These are phyloP conservation scores for Corynespora cassiicola DNA, from an alignment of 2,329 filamentous ascomycete species.

Conservation along the genomic window DNA sequence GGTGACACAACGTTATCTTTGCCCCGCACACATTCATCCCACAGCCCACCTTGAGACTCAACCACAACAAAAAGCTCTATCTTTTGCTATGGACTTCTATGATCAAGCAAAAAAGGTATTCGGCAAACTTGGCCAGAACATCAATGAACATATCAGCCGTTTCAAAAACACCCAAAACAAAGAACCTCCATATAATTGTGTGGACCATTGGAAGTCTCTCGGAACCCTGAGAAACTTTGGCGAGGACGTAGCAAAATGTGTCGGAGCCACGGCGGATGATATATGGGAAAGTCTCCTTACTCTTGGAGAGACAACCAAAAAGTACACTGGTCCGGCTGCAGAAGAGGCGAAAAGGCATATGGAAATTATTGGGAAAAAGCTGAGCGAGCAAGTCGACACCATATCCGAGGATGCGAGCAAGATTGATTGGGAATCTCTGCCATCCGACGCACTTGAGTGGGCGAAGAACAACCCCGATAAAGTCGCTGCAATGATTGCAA, in stretches of 20 bases:
- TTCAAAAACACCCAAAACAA: too few relatives aligned
- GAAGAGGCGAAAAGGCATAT: not conserved
- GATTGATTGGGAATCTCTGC: conserved; percentile 2
- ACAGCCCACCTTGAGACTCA: too few relatives aligned
- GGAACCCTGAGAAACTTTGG: conserved; percentile 3
- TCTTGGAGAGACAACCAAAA: not conserved
- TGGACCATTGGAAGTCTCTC: too few relatives aligned
- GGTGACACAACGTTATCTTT: too few relatives aligned
- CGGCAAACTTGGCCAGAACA: too few relatives aligned
- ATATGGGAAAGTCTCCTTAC: conserved; percentile 6
- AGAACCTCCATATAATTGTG: too few relatives aligned
- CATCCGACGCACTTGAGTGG: conserved; percentile 2
- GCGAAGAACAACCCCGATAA: conserved; percentile 3
- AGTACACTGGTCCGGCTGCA: not conserved
- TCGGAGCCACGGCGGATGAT: conserved; percentile 5
- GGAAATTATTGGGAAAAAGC: not conserved
- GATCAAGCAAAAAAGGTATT: too few relatives aligned
- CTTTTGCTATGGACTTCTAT: too few relatives aligned
- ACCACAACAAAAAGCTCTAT: too few relatives aligned
- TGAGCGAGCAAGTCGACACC: not conserved
- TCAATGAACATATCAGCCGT: too few relatives aligned
- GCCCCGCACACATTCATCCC: too few relatives aligned
- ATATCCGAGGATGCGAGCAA: conserved; percentile 1
- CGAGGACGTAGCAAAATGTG: conserved; percentile 6
- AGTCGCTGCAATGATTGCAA: not conserved